Evolutionary conservation across 2,329 filamentous ascomycete species (phyloP), one percentile per base, ranked within the genome.

Genomic region (Arthrinium phaeospermum): DNA sequence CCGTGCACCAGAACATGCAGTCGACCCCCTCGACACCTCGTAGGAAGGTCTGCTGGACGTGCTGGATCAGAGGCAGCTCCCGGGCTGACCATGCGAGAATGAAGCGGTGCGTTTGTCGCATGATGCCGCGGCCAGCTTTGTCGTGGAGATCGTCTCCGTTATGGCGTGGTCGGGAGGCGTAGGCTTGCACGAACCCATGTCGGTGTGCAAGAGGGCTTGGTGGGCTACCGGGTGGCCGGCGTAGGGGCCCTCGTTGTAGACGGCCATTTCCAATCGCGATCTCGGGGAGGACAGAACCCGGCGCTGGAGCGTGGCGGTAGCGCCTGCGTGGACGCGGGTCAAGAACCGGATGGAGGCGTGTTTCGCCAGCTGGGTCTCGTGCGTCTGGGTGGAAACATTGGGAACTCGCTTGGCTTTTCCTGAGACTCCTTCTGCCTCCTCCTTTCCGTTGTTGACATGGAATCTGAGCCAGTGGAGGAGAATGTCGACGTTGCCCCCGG

Each of bases 61-160:
- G 71, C 10, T 78, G 71, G 44, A 78, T 77, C 14, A 78, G 74
- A 4, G 72, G 64, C 24, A 72, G 69, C 69, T 78, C 77, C 13
- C 70, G 73, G 5, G 77, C 76, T n/a, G 77, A 77, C 77, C 77
- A 78, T 6, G 77, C 77, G 1, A 78, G 74, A 13, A 78, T 73
- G 24, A 78, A 77, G 10, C 75, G 73, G 37, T 57, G 75, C 0
- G 76, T 71, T 8, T 73, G 74, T 53, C 68, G 72, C 77, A 78
- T 76, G 10, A 75, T 71, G 2, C 73, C 67, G 4, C 34, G 8
- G 7, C 44, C 57, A 3, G 19, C n/a, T 10, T 64, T 72, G 30
- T n/a, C 67, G 10, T 0, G 19, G 34, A 3, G 1, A 0, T 19
- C 27, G 10, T 24, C 19, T 64, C 14, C 57, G 13, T 22, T 10